Base-by-base conservation (phyloP, 2,329 filamentous ascomycete genomes). In the Pseudogymnoascus sp. region DNA sequence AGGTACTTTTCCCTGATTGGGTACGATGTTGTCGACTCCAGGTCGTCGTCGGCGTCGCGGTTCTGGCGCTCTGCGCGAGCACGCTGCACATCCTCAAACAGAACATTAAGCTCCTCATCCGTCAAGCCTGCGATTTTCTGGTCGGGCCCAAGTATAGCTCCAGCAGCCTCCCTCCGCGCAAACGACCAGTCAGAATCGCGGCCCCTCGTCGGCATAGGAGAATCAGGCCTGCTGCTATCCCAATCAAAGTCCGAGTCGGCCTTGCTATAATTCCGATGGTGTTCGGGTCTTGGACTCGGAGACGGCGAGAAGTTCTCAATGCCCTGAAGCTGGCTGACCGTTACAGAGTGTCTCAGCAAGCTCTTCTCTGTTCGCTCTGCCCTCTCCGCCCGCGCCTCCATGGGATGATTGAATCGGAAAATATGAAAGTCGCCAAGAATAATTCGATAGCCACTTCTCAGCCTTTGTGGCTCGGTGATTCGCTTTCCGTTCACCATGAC, bases 341-440 rank as follows among this genome's bases (percentile, higher is more conserved):
- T 86, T 37, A 88, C 78, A 1, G 93, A 96, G 72, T 97, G 93
- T 53, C 93, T 88, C 63, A 99, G 80, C 18, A 96, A 79, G 72
- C 91, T 96, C 72, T 91, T 86, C 66, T 96, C 91, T 6, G 38
- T 42, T 25, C 59, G 18, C 38, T 60, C 59, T 12, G 91, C 93
- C 62, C 95, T 82, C 77, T 99, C 95, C 2, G 93, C 93, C 64
- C 91, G 87, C 31, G 95, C 95, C 77, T 99, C 95, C 80, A 96
- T 89, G 0, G 95, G 95, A 73, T 99, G 93, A 71, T 97, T 99
- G 80, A 99, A 99, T 63, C 95, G 84, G 77, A 99, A 97, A 65
- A 99, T 99, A 75, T 99, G 95, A 70, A 99, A 99, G 75, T 99
- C 95, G 42, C 95, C 95, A 8, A 99, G 81, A 66, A 99, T 99